Conservation (phyloP, 2,329 filamentous ascomycete genomes). For the Penicillium sp. region DNA sequence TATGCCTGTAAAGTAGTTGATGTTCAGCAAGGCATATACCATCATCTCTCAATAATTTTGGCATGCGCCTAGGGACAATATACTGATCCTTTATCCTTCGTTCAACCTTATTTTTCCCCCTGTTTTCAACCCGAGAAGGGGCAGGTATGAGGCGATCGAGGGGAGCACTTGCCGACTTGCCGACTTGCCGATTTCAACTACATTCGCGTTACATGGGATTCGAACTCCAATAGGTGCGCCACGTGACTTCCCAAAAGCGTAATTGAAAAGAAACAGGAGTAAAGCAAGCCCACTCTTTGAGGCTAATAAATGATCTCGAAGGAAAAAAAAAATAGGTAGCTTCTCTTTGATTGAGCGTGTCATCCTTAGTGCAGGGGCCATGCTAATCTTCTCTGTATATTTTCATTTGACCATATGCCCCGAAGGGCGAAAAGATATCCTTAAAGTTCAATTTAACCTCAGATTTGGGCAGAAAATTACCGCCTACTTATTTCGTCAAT, state of each 20-base stretch:
- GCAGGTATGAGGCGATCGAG: too few relatives aligned
- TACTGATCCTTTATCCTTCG: too few relatives aligned
- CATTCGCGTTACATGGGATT: not conserved
- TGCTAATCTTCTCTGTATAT: slow-evolving; percentile 79
- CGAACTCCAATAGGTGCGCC: not conserved
- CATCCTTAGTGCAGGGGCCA: slow-evolving; percentile 90
- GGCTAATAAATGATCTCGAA: slow-evolving; percentile 18
- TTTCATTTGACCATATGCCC: slow-evolving; percentile 65
- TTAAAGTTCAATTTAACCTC: slow-evolving; percentile 27
- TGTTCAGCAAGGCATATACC: too few relatives aligned
- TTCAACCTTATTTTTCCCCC: too few relatives aligned
- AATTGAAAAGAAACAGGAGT: not conserved
- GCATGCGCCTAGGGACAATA: too few relatives aligned
- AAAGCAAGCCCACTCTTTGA: not conserved
- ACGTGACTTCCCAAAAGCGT: not conserved
- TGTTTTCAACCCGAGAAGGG: too few relatives aligned
- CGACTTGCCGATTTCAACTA: not conserved
- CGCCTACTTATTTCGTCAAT: not conserved
- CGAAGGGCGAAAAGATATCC: slow-evolving; percentile 35
- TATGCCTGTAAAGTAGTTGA: too few relatives aligned
- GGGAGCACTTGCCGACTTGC: too few relatives aligned
- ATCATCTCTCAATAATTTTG: too few relatives aligned
- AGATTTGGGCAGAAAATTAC: not conserved
- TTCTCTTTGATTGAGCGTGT: slow-evolving; percentile 84
- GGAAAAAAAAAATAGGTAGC: slow-evolving; percentile 66